Evolutionary conservation across 495 filamentous ascomycete species (phyloP), one percentile per base, ranked within the genome.

Genomic region (Trichodelitschia bisporula): DNA sequence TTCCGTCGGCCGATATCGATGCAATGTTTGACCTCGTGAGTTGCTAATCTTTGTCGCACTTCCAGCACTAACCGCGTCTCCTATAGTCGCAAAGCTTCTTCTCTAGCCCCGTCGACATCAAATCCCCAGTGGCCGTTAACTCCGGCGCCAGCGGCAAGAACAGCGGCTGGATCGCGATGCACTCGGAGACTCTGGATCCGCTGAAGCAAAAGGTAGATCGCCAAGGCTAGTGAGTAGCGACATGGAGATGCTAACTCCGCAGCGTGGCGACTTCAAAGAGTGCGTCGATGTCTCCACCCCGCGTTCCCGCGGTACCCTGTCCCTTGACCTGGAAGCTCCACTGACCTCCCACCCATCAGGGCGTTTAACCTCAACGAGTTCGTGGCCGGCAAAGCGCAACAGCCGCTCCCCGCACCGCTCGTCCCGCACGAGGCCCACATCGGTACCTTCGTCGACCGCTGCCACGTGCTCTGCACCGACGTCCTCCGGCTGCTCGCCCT

Each of bases 251-350:
- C 10, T 14, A 36, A 19, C 20, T 26, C 18, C 8, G 16, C 41
- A 83, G 77, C 64, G 68, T 13, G 84, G 82, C 11, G 84, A 95
- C 41, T 80, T 82, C 44, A 93, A 93, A 60, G 83, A 91, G 82
- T 89, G 55, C 42, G 55, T 30, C 26, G n/a, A n/a, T n/a, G n/a
- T n/a, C n/a, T n/a, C n/a, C n/a, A n/a, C 26, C 15, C 24, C 18
- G 18, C 25, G 23, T 26, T 5, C 26, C 18, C 8, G n/a, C 16
- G 18, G 24, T 12, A 4, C 16, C 17, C 32, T 24, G 28, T 28
- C 20, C 18, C 14, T 28, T 17, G 4, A 36, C 3, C 9, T 26
- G 25, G 15, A 29, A 24, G 30, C 32, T 38, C 13, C 15, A 9
- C 21, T 26, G 32, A 19, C 29, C 12, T 32, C 8, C 21, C 25